Conservation (phyloP, 257 asterid species). For the Dorcoceras hygrometricum region DNA sequence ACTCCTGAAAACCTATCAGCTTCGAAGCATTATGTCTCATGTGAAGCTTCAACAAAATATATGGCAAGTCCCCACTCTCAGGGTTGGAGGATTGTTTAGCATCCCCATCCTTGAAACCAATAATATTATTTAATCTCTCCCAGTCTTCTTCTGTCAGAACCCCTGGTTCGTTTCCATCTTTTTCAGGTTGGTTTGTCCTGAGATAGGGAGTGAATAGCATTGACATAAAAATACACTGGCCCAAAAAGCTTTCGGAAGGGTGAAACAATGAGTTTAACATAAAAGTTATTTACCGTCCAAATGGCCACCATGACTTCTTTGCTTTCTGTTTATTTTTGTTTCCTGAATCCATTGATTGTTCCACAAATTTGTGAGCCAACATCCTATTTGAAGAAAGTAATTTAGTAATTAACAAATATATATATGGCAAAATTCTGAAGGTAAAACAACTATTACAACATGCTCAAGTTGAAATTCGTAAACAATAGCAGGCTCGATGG, state of each 20-base stretch:
- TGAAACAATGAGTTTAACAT: constrained; percentile 17
- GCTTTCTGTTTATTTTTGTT: constrained; percentile 50
- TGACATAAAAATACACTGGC: constrained; percentile 19
- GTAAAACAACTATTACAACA: constrained; percentile 20
- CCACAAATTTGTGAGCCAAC: constrained; percentile 96
- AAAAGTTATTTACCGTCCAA: constrained; percentile 68
- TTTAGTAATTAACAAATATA: constrained; percentile 19
- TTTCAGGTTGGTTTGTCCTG: constrained; percentile 65
- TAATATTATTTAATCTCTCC: constrained; percentile 79
- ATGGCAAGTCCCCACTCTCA: constrained; percentile 53
- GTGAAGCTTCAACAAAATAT: constrained; percentile 69
- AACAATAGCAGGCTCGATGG: constrained; percentile 15
- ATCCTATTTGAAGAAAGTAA: constrained; percentile 54
- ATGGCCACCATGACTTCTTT: constrained; percentile 87
- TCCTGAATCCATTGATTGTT: constrained; percentile 67
- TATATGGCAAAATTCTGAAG: constrained; percentile 12
- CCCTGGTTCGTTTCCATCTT: constrained; percentile 78
- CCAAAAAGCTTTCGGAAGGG: constrained; percentile 19
- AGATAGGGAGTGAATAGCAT: constrained; percentile 27
- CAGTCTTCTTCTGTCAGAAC: constrained; percentile 82
- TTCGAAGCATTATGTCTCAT: constrained; percentile 97
- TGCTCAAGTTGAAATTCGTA: constrained; percentile 13
- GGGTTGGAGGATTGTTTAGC: constrained; percentile 46
- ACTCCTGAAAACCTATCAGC: constrained; percentile 61
- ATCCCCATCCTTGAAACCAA: constrained; percentile 84